Base-by-base conservation (phyloP, 345 rosid genomes). In the Dimocarpus longan region DNA sequence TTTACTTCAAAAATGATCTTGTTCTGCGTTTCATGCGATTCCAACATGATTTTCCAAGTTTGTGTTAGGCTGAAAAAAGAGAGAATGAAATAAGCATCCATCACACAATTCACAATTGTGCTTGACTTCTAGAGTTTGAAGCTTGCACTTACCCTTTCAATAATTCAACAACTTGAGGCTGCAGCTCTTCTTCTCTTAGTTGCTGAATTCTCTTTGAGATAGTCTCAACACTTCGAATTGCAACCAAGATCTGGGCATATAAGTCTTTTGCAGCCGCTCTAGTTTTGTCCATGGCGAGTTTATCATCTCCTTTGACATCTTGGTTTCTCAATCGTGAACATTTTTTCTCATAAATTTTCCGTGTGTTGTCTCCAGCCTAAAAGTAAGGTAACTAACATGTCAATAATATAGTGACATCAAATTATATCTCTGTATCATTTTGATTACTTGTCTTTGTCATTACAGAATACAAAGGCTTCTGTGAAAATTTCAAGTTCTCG, bases 21-120 rank as follows among this genome's bases (percentile, higher is more conserved):
- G 78, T 84, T 90, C 86, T 92, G 96, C 71, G 88, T 89, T 82
- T 92, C 96, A 76, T 92, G 96, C 72, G 89, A 86, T 79, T 92
- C 96, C 70, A 85, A 63, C 92, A 89, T 89, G 68, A 85, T 84
- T 87, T 86, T 88, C 96, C 96, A 92, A n/a, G 89, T 80, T 65
- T 71, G 79, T 26, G 79, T 77, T 46, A 90, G 86, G 82, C 96
- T 92, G 89, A 84, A 79, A 37, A 42, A 74, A 39, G 66, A 62
- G 70, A 66, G 21, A 39, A 22, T 68, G 42, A 77, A 52, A 71
- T 83, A 39, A 78, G 66, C 79, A 78, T 66, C 62, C 72, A 71
- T 8, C 12, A 46, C 52, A 46, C 52, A 46, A 46, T 11, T 46
- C 16, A 67, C 13, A 19, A 66, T 64, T 52, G 26, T 48, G 15